Conservation (phyloP, 169 alveolate species). For the Perkinsus olseni region DNA sequence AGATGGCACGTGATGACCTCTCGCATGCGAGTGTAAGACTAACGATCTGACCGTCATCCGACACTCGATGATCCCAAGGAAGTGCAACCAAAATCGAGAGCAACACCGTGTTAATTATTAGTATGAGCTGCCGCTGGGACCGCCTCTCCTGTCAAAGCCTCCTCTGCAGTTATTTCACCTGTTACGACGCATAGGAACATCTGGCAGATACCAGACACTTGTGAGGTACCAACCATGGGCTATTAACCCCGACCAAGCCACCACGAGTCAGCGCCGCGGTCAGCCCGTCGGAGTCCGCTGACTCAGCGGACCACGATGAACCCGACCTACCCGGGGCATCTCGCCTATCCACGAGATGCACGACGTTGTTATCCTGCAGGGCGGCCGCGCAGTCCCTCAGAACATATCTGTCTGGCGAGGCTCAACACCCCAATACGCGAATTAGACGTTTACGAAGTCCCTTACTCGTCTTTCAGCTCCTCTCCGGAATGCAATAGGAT, state of each 20-base stretch:
- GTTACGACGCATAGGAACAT: too few relatives aligned
- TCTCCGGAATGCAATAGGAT: neutral
- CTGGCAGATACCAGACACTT: too few relatives aligned
- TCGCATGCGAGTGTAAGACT: constrained; percentile 24
- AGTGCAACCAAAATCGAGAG: neutral
- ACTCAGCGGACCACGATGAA: too few relatives aligned
- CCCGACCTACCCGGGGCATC: neutral
- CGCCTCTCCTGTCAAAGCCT: neutral
- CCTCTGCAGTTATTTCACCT: neutral
- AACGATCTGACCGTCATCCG: too few relatives aligned
- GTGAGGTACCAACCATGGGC: too few relatives aligned
- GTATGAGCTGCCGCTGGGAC: neutral
- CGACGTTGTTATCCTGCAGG: neutral
- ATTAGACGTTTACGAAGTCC: neutral
- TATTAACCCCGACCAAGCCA: too few relatives aligned
- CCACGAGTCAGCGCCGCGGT: too few relatives aligned
- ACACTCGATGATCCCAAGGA: too few relatives aligned
- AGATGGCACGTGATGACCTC: constrained; percentile 63
- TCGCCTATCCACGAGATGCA: neutral
- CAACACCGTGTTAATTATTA: neutral
- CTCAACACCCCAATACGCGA: too few relatives aligned
- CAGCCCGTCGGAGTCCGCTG: too few relatives aligned
- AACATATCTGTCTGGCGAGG: neutral
- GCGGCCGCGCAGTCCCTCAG: neutral
- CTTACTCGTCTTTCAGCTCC: neutral